phyloP scores from a whole-genome alignment of 2,329 filamentous ascomycete genomes.

The Talaromyces sp. region DNA sequence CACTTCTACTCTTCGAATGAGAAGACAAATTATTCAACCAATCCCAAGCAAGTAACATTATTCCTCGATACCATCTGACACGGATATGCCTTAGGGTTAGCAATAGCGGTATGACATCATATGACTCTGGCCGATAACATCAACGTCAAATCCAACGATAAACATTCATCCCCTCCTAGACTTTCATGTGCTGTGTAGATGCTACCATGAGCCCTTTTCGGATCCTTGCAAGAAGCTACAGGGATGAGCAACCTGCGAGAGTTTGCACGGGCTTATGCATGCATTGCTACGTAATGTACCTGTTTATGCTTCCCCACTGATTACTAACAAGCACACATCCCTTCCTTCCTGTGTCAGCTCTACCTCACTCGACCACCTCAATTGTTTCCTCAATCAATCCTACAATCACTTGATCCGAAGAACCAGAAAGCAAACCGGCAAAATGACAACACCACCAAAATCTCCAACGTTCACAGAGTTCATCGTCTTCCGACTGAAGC shows the following conservation, averaged over 20 bases:
- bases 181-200: not conserved
- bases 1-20: not conserved
- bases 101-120: not conserved
- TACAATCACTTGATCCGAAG: not conserved
- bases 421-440: not conserved
- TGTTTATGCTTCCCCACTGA: conserved; percentile 6
- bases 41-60: not conserved
- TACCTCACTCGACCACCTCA: not conserved
- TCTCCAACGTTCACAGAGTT: conserved; percentile 30
- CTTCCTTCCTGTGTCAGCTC: not conserved
- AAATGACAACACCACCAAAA: conserved; percentile 16
- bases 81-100: not conserved
- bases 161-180: not conserved
- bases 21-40: not conserved
- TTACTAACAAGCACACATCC: conserved; percentile 10
- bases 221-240: not conserved
- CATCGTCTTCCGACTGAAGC: conserved; percentile 36
- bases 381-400: not conserved
- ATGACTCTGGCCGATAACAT: not conserved
- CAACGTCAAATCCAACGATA: not conserved
- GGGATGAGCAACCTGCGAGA: not conserved
- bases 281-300: conserved; percentile 7
- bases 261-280: not conserved
- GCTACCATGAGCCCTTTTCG: not conserved
- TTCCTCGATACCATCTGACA: not conserved